A percentile compares a stretch with the other conserved stretches of the same genome.
Conservation (phyloP, 1,284 basidiomycete species). For the Heterobasidion parviporum region DNA sequence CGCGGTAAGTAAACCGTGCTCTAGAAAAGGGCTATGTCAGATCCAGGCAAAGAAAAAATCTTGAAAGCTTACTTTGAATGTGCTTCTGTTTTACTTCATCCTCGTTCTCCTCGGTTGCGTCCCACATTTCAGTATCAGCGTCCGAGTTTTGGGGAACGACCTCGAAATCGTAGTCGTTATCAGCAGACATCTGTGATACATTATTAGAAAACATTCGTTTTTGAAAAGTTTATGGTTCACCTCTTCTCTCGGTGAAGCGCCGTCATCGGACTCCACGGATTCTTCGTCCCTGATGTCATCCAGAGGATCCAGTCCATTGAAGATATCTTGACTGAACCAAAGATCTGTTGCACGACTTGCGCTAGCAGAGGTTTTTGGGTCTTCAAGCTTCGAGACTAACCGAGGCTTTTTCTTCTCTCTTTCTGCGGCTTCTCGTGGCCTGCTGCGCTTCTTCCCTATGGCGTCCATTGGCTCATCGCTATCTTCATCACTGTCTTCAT, state of each 20-base stretch:
- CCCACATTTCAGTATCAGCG: conserved; percentile 65
- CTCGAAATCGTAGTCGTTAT: conserved; percentile 57
- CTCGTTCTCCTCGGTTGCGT: conserved; percentile 71
- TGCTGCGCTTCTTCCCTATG: conserved; percentile 33
- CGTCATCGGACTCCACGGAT: conserved; percentile 24
- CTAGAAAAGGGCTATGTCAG: conserved; percentile 30
- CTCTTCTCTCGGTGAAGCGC: conserved; percentile 19
- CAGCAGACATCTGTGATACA: conserved; percentile 9
- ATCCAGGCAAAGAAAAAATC: background rate
- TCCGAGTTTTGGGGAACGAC: conserved; percentile 55
- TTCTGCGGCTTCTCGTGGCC: conserved; percentile 23
- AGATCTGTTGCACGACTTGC: conserved; percentile 49
- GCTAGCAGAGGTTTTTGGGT: conserved; percentile 23
- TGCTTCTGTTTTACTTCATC: conserved; percentile 67
- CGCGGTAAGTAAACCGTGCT: conserved; percentile 80
- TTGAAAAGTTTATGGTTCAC: conserved; percentile 7
- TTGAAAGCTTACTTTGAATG: conserved; percentile 54
- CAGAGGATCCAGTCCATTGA: conserved; percentile 65
- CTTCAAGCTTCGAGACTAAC: conserved; percentile 32
- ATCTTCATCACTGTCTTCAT: conserved; percentile 41
- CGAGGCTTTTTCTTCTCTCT: conserved; percentile 32
- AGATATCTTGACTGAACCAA: conserved; percentile 96
- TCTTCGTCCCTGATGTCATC: conserved; percentile 30
- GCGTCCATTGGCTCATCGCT: conserved; percentile 28
- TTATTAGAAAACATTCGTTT: background rate